Conservation (phyloP, 2,329 filamentous ascomycete species). For the Aspergillus neotritici region DNA sequence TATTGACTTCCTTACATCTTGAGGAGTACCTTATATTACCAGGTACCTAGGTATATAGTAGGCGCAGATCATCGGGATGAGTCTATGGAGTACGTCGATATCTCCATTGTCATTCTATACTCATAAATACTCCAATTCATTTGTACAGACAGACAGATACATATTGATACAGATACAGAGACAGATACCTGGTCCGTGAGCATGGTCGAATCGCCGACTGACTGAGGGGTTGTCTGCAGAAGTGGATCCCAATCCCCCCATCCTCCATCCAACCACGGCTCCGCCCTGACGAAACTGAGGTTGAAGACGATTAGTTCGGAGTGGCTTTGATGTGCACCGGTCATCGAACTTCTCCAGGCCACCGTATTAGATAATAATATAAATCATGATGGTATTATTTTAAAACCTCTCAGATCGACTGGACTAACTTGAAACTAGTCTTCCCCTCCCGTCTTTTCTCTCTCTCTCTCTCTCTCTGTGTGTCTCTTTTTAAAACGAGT, state of each 20-base stretch:
- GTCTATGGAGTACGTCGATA: background rate
- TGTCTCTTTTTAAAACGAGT: too few species aligned
- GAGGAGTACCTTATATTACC: too few species aligned
- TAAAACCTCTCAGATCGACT: too few species aligned
- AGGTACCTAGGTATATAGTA: too few species aligned
- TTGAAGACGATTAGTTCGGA: background rate
- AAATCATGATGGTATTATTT: background rate
- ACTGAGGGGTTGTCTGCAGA: constrained; percentile 16
- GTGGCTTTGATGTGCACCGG: constrained; percentile 14
- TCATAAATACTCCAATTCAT: too few species aligned
- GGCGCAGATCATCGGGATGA: too few species aligned
- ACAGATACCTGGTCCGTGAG: constrained; percentile 2
- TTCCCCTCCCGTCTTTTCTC: too few species aligned
- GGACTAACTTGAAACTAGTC: too few species aligned
- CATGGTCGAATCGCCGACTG: background rate
- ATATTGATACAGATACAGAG: too few species aligned
- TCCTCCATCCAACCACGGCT: constrained; percentile 16
- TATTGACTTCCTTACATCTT: too few species aligned
- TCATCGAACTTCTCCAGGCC: constrained; percentile 13
- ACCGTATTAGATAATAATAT: background rate
- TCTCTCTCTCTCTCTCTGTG: too few species aligned
- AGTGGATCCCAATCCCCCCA: constrained; percentile 14
- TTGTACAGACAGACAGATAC: too few species aligned
- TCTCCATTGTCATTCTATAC: background rate
- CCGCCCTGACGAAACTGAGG: constrained; percentile 14